A percentile compares a stretch with the other conserved stretches of the same genome.
These are phyloP conservation scores for Ephemerocybe angulata DNA, from an alignment of 768 basidiomycete genomes.

Conservation along the genomic window DNA sequence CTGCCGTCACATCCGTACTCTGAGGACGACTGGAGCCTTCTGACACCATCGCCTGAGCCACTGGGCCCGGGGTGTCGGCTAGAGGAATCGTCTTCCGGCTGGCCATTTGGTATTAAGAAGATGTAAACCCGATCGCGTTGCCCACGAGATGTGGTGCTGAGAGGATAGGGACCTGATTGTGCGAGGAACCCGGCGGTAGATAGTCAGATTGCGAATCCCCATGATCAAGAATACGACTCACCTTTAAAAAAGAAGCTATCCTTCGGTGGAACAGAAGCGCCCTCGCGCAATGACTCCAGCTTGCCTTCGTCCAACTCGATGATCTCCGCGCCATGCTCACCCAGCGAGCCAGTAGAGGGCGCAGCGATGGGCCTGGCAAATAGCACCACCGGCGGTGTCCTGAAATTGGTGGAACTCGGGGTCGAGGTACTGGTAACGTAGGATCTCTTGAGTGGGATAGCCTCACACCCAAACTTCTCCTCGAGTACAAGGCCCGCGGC, in stretches of 20 bases:
- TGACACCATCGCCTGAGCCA: neutral
- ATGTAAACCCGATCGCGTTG: slow-evolving; percentile 4
- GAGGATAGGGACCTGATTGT: neutral
- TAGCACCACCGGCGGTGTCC: neutral
- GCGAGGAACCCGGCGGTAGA: neutral
- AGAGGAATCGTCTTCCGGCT: no score
- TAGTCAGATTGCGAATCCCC: neutral
- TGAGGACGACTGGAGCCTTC: neutral
- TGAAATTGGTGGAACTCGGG: neutral
- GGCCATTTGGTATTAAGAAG: slow-evolving; percentile 1
- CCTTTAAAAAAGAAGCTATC: neutral
- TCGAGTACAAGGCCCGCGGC: slow-evolving; percentile 38
- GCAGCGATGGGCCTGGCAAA: neutral
- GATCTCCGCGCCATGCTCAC: neutral
- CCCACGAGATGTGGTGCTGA: neutral
- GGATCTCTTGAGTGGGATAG: slow-evolving; percentile 12
- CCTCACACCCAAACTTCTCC: slow-evolving; percentile 40
- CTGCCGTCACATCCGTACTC: no score
- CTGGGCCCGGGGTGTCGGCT: no score
- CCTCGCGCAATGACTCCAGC: neutral
- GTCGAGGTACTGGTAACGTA: neutral
- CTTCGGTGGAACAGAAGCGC: neutral
- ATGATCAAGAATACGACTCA: neutral
- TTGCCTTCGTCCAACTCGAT: neutral
- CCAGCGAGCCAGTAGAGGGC: neutral